Percentiles rank a stretch among this genome's conserved stretches.
phyloP scores from a whole-genome alignment of 192 early-diverging fungal species.

The Blastocladiella britannica region DNA sequence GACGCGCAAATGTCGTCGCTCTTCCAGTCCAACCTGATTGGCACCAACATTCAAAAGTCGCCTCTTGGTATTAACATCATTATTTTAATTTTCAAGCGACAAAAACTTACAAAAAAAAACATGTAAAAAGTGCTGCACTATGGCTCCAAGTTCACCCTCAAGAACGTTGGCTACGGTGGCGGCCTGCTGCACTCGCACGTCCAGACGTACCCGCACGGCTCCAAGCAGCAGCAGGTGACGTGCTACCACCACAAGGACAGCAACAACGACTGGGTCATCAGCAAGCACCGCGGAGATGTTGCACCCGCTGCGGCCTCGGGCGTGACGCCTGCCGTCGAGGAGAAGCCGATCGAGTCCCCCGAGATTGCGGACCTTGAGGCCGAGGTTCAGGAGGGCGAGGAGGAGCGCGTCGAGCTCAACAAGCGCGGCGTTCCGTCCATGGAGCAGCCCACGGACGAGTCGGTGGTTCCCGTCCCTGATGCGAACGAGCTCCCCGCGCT shows the following conservation, averaged over 20 bases:
- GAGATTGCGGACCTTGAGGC: background rate
- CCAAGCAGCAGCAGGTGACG: constrained; percentile 92
- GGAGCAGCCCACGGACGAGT: background rate
- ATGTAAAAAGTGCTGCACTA: constrained; percentile 55
- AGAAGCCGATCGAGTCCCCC: background rate
- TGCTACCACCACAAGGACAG: constrained; percentile 78
- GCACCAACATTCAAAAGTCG: constrained; percentile 54
- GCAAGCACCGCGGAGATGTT: constrained; percentile 36
- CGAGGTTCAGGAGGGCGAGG: too few relatives aligned
- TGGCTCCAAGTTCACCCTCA: constrained; percentile 72
- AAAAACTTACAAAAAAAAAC: background rate
- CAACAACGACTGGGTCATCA: constrained; percentile 74
- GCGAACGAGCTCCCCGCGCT: constrained; percentile 5
- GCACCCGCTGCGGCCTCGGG: constrained; percentile 6
- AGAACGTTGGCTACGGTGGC: constrained; percentile 58
- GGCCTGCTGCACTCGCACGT: constrained; percentile 88
- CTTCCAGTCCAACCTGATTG: constrained; percentile 82
- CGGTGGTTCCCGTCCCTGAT: background rate
- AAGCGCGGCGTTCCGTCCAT: constrained; percentile 8
- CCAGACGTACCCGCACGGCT: constrained; percentile 59
- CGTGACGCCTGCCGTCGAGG: background rate
- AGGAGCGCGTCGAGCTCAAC: too few relatives aligned
- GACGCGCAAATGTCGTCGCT: constrained; percentile 85
- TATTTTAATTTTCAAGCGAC: constrained; percentile 1
- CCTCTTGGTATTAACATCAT: constrained; percentile 40